Evolutionary conservation across 805 yeast genomes (phyloP), one percentile per base, ranked within the genome.

Genomic region (Cyberlindnera saturnus): DNA sequence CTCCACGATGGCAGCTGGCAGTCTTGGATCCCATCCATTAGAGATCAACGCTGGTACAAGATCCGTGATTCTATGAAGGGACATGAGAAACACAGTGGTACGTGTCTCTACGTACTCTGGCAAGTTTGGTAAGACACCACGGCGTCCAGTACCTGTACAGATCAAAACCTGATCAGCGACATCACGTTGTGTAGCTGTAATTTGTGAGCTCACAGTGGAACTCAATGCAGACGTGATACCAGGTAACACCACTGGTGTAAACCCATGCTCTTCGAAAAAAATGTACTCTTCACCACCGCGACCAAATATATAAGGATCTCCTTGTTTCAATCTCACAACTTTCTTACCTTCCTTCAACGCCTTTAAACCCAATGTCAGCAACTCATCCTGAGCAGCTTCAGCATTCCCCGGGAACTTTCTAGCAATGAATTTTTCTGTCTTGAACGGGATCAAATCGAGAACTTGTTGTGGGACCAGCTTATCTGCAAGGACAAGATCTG

Each of bases 391-490:
- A 0, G 98, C 98, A 38, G 75, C 75, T 56, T 89, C 96, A 1
- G 98, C 97, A 60, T 91, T 91, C 1, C 98, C 98, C 3, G 98
- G 98, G 65, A 89, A 91, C 62, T 91, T 91, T 34, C 88, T 74
- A 2, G 98, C 98, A 46, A 91, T 89, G 59, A 85, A 88, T 4
- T 83, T 69, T 36, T 81, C 82, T 1, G 95, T 86, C 28, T 71
- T 70, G 28, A 74, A 61, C 0, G 97, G 97, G n/a, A 91, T 82
- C 16, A 90, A 64, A 36, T 82, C 86, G 31, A 91, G 66, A 1
- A 91, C 95, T 53, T 82, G 83, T 53, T 84, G 86, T 4, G 98
- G 98, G 0, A 91, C 97, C 20, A 91, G 71, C 58, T 91, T 91
- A 61, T 91, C 98, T 1, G 97, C 95, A 34, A 91, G 67, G 4